These are phyloP conservation scores for Penicillium longicatenatum DNA, from an alignment of 495 filamentous ascomycete genomes.

Conservation along the genomic window DNA sequence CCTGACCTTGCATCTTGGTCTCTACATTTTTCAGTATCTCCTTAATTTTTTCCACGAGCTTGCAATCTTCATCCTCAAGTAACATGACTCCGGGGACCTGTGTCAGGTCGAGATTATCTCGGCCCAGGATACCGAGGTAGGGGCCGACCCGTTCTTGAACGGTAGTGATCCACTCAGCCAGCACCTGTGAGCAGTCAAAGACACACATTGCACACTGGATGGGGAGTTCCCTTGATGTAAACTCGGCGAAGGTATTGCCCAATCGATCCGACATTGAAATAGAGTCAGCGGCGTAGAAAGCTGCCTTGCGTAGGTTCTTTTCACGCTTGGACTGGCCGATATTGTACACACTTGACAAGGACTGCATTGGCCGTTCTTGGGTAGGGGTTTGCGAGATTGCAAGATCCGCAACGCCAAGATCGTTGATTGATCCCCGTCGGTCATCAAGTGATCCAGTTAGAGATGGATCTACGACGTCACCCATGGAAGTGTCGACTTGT, in stretches of 20 bases:
- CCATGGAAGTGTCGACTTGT: conserved; percentile 58
- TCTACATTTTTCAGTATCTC: conserved; percentile 79
- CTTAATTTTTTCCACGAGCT: conserved; percentile 81
- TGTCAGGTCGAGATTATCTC: conserved; percentile 73
- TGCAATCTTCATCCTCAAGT: conserved; percentile 88
- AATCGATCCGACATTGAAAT: conserved; percentile 87
- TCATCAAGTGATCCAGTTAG: conserved; percentile 28
- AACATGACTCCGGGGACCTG: conserved; percentile 85
- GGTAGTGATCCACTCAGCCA: conserved; percentile 94
- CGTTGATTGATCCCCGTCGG: conserved; percentile 42
- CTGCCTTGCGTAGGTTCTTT: conserved; percentile 87
- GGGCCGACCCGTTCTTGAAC: conserved; percentile 92
- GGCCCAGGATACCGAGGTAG: conserved; percentile 83
- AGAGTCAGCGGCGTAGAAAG: conserved; percentile 92
- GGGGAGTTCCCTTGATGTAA: conserved; percentile 86
- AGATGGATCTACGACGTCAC: conserved; percentile 35
- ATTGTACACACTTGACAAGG: conserved; percentile 36
- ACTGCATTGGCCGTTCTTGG: conserved; percentile 40
- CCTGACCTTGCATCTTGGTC: conserved; percentile 70
- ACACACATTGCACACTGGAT: conserved; percentile 90
- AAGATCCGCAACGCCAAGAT: conserved; percentile 44
- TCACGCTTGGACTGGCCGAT: conserved; percentile 65
- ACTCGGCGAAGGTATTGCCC: conserved; percentile 83
- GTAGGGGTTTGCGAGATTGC: conserved; percentile 47
- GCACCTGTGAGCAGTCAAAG: conserved; percentile 95